Base-by-base conservation (phyloP, 2,329 filamentous ascomycete species). In the Trichoderma pleuroti region DNA sequence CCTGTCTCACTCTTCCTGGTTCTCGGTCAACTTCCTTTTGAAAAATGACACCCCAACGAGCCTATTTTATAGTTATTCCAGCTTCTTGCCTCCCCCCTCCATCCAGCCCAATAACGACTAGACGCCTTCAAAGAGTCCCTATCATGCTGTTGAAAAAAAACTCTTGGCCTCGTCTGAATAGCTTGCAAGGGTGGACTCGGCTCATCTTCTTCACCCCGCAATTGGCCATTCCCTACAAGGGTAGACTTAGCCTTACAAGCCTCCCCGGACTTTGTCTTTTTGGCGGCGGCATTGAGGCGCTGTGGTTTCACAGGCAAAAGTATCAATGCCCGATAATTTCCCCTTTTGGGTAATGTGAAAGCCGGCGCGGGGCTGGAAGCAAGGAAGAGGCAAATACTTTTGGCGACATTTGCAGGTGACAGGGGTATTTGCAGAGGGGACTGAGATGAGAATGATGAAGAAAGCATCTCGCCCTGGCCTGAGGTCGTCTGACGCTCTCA, bases 51-150 rank as follows among this genome's bases (percentile, higher is more conserved):
- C 11, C 73, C 74, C 4, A 63, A 72, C 14, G 71, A 68, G 5
- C 76, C 75, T 8, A 76, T 77, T 70, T 70, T 70, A 63, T 63
- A 70, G 67, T 32, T 46, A 57, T 26, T 49, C 32, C 57, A 46
- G 16, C 42, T 42, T 46, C 59, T 56, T 46, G 46, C 21, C 18
- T 30, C 12, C 18, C 26, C 54, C 28, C 49, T 49, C 36, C 54
- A 42, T 70, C 32, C 56, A 63, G 59, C 21, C 24, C n/a, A 42
- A 57, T 30, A 56, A 32, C 11, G 59, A 30, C 34, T 39, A 63
- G 67, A 63, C 49, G n/a, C 24, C 28, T 9, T 24, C 30, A 12
- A 36, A 59, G 34, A 54, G 21, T 21, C 24, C 46, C n/a, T 61
- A 26, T 24, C 46, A 30, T 57, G 42, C 46, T 52, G 28, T 28